These are phyloP conservation scores for Trypethelium eluteriae DNA, from an alignment of 495 filamentous ascomycete genomes.

Conservation along the genomic window DNA sequence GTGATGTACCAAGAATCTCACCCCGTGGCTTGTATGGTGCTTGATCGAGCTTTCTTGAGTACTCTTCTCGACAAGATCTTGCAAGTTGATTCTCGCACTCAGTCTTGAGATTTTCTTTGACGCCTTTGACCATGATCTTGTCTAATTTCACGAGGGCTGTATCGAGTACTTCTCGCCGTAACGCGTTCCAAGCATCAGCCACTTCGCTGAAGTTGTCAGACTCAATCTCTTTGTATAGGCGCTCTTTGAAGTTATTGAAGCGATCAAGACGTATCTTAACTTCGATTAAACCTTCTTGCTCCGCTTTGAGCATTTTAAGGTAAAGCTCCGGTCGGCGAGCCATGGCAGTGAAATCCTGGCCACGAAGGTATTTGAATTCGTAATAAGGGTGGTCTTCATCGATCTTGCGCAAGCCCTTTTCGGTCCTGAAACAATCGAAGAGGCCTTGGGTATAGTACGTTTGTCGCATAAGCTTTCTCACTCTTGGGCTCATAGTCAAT, in stretches of 20 bases:
- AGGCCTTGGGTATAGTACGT: constrained; percentile 73
- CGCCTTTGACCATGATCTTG: constrained; percentile 71
- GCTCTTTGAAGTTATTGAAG: constrained; percentile 60
- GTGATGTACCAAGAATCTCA: constrained; percentile 80
- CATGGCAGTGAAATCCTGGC: constrained; percentile 74
- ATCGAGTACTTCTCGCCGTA: constrained; percentile 76
- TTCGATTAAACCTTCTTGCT: constrained; percentile 84
- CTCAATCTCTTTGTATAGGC: constrained; percentile 71
- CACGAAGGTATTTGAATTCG: constrained; percentile 92
- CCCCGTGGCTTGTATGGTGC: constrained; percentile 92
- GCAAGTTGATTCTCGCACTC: constrained; percentile 87
- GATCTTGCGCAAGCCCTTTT: constrained; percentile 89
- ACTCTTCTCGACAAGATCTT: constrained; percentile 73
- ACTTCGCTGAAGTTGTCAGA: constrained; percentile 92
- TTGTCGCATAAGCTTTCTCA: constrained; percentile 78
- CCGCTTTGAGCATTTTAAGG: constrained; percentile 91
- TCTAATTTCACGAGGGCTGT: constrained; percentile 75
- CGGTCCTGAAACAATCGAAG: constrained; percentile 80
- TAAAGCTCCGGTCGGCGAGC: constrained; percentile 78
- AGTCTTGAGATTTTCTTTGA: constrained; percentile 85
- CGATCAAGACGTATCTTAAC: constrained; percentile 69
- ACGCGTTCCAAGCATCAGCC: constrained; percentile 88
- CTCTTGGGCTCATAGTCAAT: constrained; percentile 74
- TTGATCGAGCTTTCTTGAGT: constrained; percentile 81
- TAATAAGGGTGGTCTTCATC: constrained; percentile 95